Evolutionary conservation across 345 rosid species (phyloP), one percentile per base, ranked within the genome.

Genomic region (Corchorus olitorius): DNA sequence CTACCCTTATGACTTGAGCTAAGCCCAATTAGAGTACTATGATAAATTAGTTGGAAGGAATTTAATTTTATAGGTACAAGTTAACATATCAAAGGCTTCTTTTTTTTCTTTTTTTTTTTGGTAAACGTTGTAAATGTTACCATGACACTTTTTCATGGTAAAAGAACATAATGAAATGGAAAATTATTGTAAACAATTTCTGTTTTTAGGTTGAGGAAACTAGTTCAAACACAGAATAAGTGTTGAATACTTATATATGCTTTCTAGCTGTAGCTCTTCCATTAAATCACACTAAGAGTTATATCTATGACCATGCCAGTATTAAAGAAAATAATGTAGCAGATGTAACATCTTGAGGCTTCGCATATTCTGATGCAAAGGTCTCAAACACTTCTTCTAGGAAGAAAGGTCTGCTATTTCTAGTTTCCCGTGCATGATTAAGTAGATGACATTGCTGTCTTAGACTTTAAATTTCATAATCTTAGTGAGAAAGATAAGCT

Each of bases 401-500:
- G 22, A 49, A 68, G 33, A 68, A 48, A 8, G 33, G 6, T 8
- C 14, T 15, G 73, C 39, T 27, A 6, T 69, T 69, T 69, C 37
- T 33, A 49, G 14, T 50, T 27, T 19, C 8, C 27, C 15, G 15
- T 69, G 37, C 54, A 46, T 46, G 17, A 46, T 45, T 46, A 45
- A 67, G 48, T 39, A 39, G 41, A 67, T 67, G 35, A 5, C 45
- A 5, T 67, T 33, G 43, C 19, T 7, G 20, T 35, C 19, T 69
- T 33, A 34, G 65, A 8, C 73, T 59, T 69, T 50, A 69, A 69
- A 52, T 15, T 69, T 69, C 46, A 33, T 4, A 69, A 17, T 52
- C 33, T 62, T 12, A 63, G 43, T 3, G 20, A 74, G n/a, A n/a
- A n/a, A n/a, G n/a, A 59, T 37, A 22, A 14, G 22, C 33, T 54